Base-by-base conservation (phyloP, 2,329 filamentous ascomycete genomes). In the Cyclaneusma minus region DNA sequence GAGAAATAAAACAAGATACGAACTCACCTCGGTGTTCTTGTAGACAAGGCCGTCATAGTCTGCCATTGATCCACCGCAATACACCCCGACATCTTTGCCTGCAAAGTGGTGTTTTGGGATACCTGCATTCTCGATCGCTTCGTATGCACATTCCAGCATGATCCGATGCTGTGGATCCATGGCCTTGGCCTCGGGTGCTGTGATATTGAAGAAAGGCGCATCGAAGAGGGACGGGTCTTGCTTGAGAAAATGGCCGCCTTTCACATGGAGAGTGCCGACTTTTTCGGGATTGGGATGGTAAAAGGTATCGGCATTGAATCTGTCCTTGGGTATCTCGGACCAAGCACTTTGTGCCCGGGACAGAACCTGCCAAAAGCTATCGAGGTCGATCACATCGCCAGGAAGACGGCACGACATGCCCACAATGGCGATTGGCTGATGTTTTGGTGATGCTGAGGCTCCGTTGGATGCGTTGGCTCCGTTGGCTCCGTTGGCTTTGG, bases 241-340 rank as follows among this genome's bases (percentile, higher is more conserved):
- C 20, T 35, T 15, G n/a, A 38, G 7, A 28, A 37, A 31, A 14
- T 36, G 25, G 7, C 29, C 35, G 7, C 41, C 6, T 29, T 37
- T 15, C 13, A 37, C 28, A 34, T 42, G 36, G 16, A 37, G 35
- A 24, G 32, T 39, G 18, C 39, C 39, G 11, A 29, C 27, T 13
- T 42, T 37, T 33, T 25, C 48, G 7, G 45, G 37, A 12, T 62
- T 56, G 0, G 62, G 62, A 36, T 69, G 64, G 34, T 60, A 62
- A 38, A 63, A 67, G n/a, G 57, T 57, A 9, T 58, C 48, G 17
- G 60, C 53, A 21, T 67, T 64, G 34, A 68, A 55, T 7, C 64
- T 26, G 21, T 31, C 30, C 22, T 39, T 47, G 11, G 45, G 43
- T 16, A 39, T 35, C 8, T 34, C 21, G 7, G 49, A 49, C 39